A percentile compares a stretch with the other conserved stretches of the same genome.
These are phyloP conservation scores for Lactifluus echinatus DNA, from an alignment of 768 basidiomycete genomes.

Conservation along the genomic window DNA sequence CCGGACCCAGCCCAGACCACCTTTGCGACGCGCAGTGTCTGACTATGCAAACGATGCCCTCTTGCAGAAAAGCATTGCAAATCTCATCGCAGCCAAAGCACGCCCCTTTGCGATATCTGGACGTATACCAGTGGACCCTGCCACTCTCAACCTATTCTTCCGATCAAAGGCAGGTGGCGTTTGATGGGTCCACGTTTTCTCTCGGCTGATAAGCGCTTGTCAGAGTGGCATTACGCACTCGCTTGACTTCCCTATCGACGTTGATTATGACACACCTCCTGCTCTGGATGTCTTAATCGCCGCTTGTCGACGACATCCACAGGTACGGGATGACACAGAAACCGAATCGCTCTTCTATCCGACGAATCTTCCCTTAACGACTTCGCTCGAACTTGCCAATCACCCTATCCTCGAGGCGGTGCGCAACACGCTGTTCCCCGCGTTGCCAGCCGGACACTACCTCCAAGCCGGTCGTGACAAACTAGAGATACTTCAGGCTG, in stretches of 20 bases:
- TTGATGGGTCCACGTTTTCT: not conserved
- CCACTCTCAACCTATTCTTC: constrained; percentile 66
- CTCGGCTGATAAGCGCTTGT: constrained; percentile 1
- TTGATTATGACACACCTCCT: constrained; percentile 65
- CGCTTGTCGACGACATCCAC: constrained; percentile 59
- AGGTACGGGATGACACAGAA: constrained; percentile 40
- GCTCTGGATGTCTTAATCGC: constrained; percentile 72
- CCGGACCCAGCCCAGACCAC: constrained; percentile 18
- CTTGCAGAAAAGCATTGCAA: constrained; percentile 46
- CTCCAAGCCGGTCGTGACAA: constrained; percentile 60
- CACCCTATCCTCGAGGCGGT: constrained; percentile 77
- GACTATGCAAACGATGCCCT: constrained; percentile 45
- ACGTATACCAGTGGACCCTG: constrained; percentile 60
- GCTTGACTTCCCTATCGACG: constrained; percentile 73
- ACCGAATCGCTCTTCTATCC: constrained; percentile 68
- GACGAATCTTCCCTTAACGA: constrained; percentile 58
- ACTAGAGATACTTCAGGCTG: constrained; percentile 57
- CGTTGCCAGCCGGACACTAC: constrained; percentile 58
- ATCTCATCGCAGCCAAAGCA: constrained; percentile 49
- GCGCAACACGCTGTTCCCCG: constrained; percentile 62
- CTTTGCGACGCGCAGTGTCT: constrained; percentile 27
- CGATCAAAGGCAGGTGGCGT: constrained; percentile 54
- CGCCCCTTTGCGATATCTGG: constrained; percentile 59
- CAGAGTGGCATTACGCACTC: constrained; percentile 75
- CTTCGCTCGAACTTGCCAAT: constrained; percentile 71